These are phyloP conservation scores for Mycena leptocephala DNA, from an alignment of 768 basidiomycete genomes.

Conservation along the genomic window DNA sequence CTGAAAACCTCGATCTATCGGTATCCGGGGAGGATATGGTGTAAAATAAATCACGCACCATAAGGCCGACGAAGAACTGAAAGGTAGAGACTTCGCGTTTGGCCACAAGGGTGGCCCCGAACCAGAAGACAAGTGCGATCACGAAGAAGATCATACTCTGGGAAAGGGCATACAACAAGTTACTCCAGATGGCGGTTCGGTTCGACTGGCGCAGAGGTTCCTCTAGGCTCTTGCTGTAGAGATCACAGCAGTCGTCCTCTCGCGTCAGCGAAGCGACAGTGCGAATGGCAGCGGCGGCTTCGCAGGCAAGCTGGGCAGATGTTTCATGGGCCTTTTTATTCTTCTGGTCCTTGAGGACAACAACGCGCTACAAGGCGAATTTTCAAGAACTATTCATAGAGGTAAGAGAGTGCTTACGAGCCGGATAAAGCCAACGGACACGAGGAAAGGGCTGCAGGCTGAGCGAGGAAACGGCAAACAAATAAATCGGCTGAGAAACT, in stretches of 20 bases:
- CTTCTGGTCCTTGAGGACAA: constrained; percentile 88
- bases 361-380: constrained; percentile 70
- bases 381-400: neutral
- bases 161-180: constrained; percentile 80
- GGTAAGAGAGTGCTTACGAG: constrained; percentile 61
- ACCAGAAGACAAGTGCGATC: constrained; percentile 90
- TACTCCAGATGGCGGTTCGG: constrained; percentile 75
- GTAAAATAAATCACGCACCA: constrained; percentile 64
- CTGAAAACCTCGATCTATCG: constrained; percentile 50
- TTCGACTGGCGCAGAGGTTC: constrained; percentile 80
- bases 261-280: constrained; percentile 93
- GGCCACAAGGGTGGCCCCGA: constrained; percentile 76
- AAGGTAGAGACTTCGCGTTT: constrained; percentile 66
- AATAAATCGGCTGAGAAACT: no score
- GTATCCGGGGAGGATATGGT: neutral
- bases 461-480: neutral
- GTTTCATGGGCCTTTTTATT: constrained; percentile 88
- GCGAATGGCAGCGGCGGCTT: constrained; percentile 91
- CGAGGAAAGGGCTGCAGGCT: constrained; percentile 82
- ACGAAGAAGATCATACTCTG: constrained; percentile 86
- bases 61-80: constrained; percentile 90
- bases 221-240: constrained; percentile 82
- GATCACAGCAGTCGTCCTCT: constrained; percentile 83
- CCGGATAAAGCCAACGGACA: constrained; percentile 88
- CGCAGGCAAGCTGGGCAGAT: constrained; percentile 92